A percentile compares a stretch with the other conserved stretches of the same genome.
Conservation (phyloP, 2,329 filamentous ascomycete species). For the Botrytis sinoallii region DNA sequence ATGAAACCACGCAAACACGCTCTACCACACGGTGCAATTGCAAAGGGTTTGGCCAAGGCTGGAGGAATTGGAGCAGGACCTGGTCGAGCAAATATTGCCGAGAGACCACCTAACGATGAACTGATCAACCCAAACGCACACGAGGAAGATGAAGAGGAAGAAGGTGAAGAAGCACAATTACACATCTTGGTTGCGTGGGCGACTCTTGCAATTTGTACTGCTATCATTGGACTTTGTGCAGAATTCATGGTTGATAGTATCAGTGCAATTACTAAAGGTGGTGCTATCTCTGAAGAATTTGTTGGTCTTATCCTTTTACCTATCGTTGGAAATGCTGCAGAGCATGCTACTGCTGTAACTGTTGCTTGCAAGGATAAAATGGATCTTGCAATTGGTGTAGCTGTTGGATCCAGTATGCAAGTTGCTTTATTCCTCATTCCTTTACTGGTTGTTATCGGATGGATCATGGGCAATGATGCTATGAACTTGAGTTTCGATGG, state of each 20-base stretch:
- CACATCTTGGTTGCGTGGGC: slow-evolving; percentile 68
- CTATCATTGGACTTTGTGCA: slow-evolving; percentile 71
- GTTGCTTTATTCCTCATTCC: slow-evolving; percentile 80
- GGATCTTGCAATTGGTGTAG: slow-evolving; percentile 74
- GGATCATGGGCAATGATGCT: slow-evolving; percentile 64
- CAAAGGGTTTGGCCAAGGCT: slow-evolving; percentile 34
- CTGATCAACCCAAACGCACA: slow-evolving; percentile 42
- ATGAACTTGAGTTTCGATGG: slow-evolving; percentile 70
- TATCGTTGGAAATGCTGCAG: slow-evolving; percentile 78
- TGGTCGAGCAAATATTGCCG: slow-evolving; percentile 29
- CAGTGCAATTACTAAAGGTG: slow-evolving; percentile 65
- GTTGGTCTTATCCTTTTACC: slow-evolving; percentile 78
- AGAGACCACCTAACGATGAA: slow-evolving; percentile 36
- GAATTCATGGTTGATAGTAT: slow-evolving; percentile 78
- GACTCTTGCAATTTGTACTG: slow-evolving; percentile 67
- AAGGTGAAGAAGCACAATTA: slow-evolving; percentile 72
- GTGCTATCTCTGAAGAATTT: slow-evolving; percentile 73
- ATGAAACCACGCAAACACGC: slow-evolving; percentile 49
- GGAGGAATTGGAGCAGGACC: slow-evolving; percentile 36
- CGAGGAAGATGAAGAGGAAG: slow-evolving; percentile 58
- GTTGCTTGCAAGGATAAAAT: slow-evolving; percentile 73
- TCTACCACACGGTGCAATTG: slow-evolving; percentile 35
- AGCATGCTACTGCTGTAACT: slow-evolving; percentile 81
- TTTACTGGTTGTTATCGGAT: slow-evolving; percentile 75
- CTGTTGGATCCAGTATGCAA: slow-evolving; percentile 79